Evolutionary conservation across 805 yeast species (phyloP), one percentile per base, ranked within the genome.

Genomic region (Candida michaelii): DNA sequence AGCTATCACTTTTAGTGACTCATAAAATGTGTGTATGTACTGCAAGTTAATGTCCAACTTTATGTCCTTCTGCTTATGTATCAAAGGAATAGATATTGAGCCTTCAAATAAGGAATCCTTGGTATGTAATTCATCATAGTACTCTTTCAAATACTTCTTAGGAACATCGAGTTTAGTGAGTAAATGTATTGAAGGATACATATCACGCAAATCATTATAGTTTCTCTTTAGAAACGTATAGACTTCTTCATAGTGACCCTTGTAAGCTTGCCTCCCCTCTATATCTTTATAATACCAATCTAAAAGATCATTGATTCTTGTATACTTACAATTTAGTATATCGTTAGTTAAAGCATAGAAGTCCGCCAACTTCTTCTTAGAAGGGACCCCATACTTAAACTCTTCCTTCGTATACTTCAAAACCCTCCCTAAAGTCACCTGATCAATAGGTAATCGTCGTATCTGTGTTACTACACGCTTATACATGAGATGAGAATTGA

Each of bases 131-230:
- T n/a, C n/a, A n/a, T 15, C 44, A 15, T 56, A 45, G 45, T 62
- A 65, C n/a, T 19, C 21, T 5, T 32, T 23, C 12, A 46, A 25
- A 19, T 43, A 40, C 13, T 44, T 40, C 2, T 32, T 29, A 12
- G 45, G 40, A 8, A 39, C 14, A 30, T 39, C 23, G 5, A 13
- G 42, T 3, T 23, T 27, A 32, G 56, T 35, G 56, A 51, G 38
- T 11, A 48, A 13, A 44, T 70, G 73, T 4, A 56, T 60, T 36
- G 54, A 63, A 5, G 74, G 74, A 69, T 69, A 69, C 3, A 44
- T 30, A 1, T 40, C 30, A 21, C 58, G 55, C 30, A 67, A 46
- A 5, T 54, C 41, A 17, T 48, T 34, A 39, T 61, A 59, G 17
- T 53, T 52, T 25, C 50, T 40, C 9, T 48, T 44, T 3, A 41